Conservation (phyloP, 805 yeast species). For the Teunomyces pallodes region DNA sequence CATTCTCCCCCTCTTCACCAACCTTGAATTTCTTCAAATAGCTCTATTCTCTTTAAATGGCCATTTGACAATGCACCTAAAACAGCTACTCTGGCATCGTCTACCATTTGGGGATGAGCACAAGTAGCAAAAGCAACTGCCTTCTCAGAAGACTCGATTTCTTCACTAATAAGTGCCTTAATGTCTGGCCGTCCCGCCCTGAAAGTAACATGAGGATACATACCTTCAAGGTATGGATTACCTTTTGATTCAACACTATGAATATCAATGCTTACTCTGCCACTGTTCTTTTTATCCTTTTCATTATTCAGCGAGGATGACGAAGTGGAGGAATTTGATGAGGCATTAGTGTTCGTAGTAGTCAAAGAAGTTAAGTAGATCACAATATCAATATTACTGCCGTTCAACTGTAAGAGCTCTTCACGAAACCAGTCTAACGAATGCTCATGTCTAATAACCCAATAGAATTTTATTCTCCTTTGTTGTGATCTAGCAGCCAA, state of each 20-base stretch:
- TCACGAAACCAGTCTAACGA: slow-evolving; percentile 49
- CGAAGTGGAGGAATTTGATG: not conserved
- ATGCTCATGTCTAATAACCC: slow-evolving; percentile 59
- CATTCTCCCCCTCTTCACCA: not conserved
- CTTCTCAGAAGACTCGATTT: slow-evolving; percentile 34
- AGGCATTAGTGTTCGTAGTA: slow-evolving; percentile 27
- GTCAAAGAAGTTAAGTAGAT: slow-evolving; percentile 40
- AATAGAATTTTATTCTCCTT: slow-evolving; percentile 35
- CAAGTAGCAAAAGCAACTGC: slow-evolving; percentile 54
- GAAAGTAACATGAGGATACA: slow-evolving; percentile 21
- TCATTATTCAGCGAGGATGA: not conserved
- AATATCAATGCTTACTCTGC: slow-evolving; percentile 34
- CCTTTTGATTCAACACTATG: slow-evolving; percentile 43
- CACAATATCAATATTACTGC: slow-evolving; percentile 24
- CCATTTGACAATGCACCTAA: slow-evolving; percentile 18
- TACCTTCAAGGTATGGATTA: slow-evolving; percentile 22
- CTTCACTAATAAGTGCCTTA: slow-evolving; percentile 31
- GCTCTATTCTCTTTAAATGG: slow-evolving; percentile 5
- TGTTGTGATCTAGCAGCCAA: slow-evolving; percentile 15
- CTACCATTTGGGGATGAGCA: slow-evolving; percentile 61
- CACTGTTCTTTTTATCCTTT: slow-evolving; percentile 26
- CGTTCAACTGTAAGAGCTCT: slow-evolving; percentile 31
- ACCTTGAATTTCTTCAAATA: slow-evolving; percentile 5
- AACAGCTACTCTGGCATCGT: slow-evolving; percentile 31
- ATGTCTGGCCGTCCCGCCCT: slow-evolving; percentile 44